These are phyloP conservation scores for Colletotrichum truncatum DNA, from an alignment of 2,329 filamentous ascomycete species.

Conservation along the genomic window DNA sequence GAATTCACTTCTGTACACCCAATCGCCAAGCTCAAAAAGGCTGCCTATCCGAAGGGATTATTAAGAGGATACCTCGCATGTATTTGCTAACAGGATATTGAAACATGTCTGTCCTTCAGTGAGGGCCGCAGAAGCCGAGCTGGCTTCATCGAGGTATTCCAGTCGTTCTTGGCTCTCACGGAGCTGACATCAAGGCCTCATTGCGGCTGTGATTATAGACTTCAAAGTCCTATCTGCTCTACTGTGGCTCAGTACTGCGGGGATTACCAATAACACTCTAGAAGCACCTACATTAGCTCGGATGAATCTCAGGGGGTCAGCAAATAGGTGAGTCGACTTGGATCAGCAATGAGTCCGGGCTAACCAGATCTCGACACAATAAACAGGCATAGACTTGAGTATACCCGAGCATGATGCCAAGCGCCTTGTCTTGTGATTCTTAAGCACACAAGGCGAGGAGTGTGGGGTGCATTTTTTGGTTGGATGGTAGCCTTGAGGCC, in stretches of 20 bases:
- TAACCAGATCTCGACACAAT: neutral
- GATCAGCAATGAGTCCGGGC: neutral
- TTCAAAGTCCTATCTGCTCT: neutral
- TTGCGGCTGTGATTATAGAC: conserved; percentile 19
- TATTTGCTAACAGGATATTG: neutral
- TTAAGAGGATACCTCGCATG: neutral
- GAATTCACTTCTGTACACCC: neutral
- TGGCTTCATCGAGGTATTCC: neutral
- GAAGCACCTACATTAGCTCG: neutral
- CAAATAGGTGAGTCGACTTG: neutral
- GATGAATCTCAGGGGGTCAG: neutral
- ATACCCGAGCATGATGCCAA: neutral
- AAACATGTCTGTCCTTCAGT: neutral
- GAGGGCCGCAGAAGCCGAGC: neutral
- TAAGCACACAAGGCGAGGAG: neutral
- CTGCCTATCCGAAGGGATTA: neutral
- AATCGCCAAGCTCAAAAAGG: neutral
- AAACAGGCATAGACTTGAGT: neutral
- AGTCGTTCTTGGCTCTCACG: neutral
- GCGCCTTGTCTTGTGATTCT: neutral
- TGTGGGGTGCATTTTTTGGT: neutral
- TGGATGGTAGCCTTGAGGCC: conserved; percentile 10
- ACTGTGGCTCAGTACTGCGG: neutral
- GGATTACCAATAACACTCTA: neutral
- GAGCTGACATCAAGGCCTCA: conserved; percentile 6